Base-by-base conservation (phyloP, 805 yeast species). In the Saccharomyces kudriavzevii region DNA sequence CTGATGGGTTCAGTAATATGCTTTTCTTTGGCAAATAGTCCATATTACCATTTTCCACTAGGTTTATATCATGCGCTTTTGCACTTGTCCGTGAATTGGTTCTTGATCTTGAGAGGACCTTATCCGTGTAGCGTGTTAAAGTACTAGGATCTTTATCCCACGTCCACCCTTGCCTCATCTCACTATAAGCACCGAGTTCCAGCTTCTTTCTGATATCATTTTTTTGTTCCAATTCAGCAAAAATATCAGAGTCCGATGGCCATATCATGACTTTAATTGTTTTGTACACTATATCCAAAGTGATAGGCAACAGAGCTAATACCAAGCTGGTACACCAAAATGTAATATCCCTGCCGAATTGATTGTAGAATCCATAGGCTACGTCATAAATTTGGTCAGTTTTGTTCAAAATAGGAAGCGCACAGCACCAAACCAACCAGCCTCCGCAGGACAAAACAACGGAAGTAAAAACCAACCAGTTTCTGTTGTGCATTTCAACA, bases 291-390 rank as follows among this genome's bases (percentile, higher is more conserved):
- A 87, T 69, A 65, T 94, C 98, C 55, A 87, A 71, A 40, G 83
- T 68, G 13, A 87, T 59, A 2, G 92, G 86, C 51, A 88, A 73
- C 0, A 80, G 70, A 0, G 75, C 67, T 20, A 87, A 65, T 1
- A 83, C 76, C 29, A 89, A 63, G 31, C 87, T 70, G 0, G 89
- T 69, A 1, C 89, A 88, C 98, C 98, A 94, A 82, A 90, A 92
- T 0, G 87, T 77, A n/a, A 75, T 67, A 65, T 94, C 97, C 22
- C 59, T 70, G 24, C 98, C 98, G 72, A 89, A 89, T 50, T 81
- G 81, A 49, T 82, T 69, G 54, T 77, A 75, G 49, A 94, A 74
- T 2, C 94, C 96, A 56, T 79, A 76, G 6, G 76, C 74, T 2
- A 87, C 97, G 66, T 80, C 87, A 69, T 81, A 90, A 13, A 87